Base-by-base conservation (phyloP, 1,284 basidiomycete genomes). In the Ganoderma meredithae region DNA sequence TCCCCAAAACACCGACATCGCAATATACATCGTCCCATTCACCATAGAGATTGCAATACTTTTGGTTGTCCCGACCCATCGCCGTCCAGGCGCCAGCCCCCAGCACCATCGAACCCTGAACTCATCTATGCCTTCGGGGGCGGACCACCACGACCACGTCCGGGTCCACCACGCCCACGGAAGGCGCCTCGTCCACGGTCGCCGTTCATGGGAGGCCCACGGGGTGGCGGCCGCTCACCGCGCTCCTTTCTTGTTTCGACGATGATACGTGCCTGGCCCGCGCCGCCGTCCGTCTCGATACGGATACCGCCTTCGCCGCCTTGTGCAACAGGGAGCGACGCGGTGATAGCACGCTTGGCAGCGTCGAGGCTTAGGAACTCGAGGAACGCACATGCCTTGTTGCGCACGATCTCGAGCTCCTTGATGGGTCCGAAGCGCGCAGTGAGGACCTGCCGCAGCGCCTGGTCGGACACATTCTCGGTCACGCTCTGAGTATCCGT, bases 351-450 rank as follows among this genome's bases (percentile, higher is more conserved):
- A 67, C 91, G 89, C 73, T 90, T 88, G 17, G 97, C 97, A 33
- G 88, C 83, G 3, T 98, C 96, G 70, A 96, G 81, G 9, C 83
- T 84, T 44, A 80, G 81, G 82, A 97, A 99, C 80, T 99, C 97
- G 76, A 97, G 86, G 86, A 99, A 99, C 0, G 97, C 97, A 78
- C 96, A 98, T 0, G 94, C 95, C 81, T 96, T 97, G 78, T 77
- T 78, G 71, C 93, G 92, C 62, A 98, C 92, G 74, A 98, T 91
- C 80, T 98, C 96, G 60, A 96, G 82, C 62, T 96, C 95, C 80
- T 94, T 95, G 77, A 98, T 86, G 3, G 91, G 86, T 6, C 97
- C 97, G 79, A 98, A 98, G 59, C 90, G 89, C 43, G 83, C 76
- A 6, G 84, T 83, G 36, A 98, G 87, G 12, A 85, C 82, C 31